A percentile compares a stretch with the other conserved stretches of the same genome.
Conservation (phyloP, 176 grass and related monocot species). For the Oryza nivara region DNA sequence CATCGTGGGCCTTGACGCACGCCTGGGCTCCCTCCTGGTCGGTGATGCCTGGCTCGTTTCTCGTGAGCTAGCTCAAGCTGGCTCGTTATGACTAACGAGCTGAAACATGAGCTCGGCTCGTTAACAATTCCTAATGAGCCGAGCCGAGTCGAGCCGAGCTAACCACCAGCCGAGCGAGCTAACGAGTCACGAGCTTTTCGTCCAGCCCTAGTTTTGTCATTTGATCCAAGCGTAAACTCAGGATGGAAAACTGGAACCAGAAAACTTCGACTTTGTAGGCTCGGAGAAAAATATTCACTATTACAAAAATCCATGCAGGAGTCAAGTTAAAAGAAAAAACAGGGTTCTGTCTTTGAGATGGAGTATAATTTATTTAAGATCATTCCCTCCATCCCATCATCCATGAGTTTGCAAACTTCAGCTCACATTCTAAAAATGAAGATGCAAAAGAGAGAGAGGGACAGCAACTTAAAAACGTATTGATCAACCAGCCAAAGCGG, state of each 20-base stretch:
- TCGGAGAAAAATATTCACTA: constrained; percentile 52
- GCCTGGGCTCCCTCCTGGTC: too few species aligned
- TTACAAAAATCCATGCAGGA: constrained; percentile 58
- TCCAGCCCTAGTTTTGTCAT: too few species aligned
- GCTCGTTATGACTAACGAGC: too few species aligned
- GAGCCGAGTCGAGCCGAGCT: too few species aligned
- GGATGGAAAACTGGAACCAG: neutral
- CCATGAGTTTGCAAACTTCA: constrained; percentile 44
- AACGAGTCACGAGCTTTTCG: too few species aligned
- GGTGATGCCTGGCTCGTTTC: too few species aligned
- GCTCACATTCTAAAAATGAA: constrained; percentile 58
- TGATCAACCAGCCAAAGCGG: constrained; percentile 72
- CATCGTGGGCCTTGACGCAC: too few species aligned
- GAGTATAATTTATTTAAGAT: constrained; percentile 83
- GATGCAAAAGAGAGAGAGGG: constrained; percentile 53
- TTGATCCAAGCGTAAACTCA: constrained; percentile 7
- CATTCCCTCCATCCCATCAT: constrained; percentile 52
- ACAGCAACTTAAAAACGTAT: constrained; percentile 24
- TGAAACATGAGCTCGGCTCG: too few species aligned
- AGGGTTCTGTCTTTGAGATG: constrained; percentile 39
- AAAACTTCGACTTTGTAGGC: neutral
- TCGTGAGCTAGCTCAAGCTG: too few species aligned
- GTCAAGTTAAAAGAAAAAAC: constrained; percentile 44
- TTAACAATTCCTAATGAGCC: too few species aligned
- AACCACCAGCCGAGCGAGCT: too few species aligned